phyloP scores from a whole-genome alignment of 495 filamentous ascomycete species.

The Chlorociboria aeruginascens region DNA sequence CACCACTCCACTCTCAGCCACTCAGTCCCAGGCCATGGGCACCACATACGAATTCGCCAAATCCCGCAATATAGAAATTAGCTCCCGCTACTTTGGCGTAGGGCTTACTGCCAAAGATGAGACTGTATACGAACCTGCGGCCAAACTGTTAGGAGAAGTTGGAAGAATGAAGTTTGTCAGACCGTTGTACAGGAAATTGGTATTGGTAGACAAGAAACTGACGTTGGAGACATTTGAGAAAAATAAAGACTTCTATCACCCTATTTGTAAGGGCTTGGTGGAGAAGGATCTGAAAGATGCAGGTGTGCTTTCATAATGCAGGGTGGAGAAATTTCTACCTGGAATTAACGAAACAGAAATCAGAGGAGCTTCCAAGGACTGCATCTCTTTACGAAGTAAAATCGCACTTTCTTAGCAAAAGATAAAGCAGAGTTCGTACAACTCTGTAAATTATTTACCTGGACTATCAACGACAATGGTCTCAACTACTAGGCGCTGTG shows the following conservation, averaged over 20 bases:
- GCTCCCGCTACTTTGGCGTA: conserved; percentile 62
- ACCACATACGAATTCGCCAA: conserved; percentile 53
- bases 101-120: conserved; percentile 62
- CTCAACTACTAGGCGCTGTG: too few relatives aligned
- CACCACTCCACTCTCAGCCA: conserved; percentile 42
- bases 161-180: conserved; percentile 97
- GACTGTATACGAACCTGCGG: conserved; percentile 52
- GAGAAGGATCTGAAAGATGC: conserved; percentile 61
- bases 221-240: conserved; percentile 76
- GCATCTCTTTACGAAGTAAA: too few relatives aligned
- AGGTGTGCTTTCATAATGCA: too few relatives aligned
- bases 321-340: too few relatives aligned
- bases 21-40: conserved; percentile 56
- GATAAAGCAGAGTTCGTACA: too few relatives aligned
- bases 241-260: conserved; percentile 87
- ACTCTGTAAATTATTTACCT: too few relatives aligned
- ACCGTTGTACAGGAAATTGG: conserved; percentile 64
- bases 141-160: conserved; percentile 64
- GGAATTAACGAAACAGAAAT: neutral
- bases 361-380: too few relatives aligned
- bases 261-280: conserved; percentile 73
- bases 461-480: too few relatives aligned
- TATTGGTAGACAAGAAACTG: conserved; percentile 56
- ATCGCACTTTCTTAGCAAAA: too few relatives aligned
- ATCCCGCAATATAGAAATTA: conserved; percentile 75